phyloP scores from a whole-genome alignment of 257 asterid species.

The Solanum tarapatanum region DNA sequence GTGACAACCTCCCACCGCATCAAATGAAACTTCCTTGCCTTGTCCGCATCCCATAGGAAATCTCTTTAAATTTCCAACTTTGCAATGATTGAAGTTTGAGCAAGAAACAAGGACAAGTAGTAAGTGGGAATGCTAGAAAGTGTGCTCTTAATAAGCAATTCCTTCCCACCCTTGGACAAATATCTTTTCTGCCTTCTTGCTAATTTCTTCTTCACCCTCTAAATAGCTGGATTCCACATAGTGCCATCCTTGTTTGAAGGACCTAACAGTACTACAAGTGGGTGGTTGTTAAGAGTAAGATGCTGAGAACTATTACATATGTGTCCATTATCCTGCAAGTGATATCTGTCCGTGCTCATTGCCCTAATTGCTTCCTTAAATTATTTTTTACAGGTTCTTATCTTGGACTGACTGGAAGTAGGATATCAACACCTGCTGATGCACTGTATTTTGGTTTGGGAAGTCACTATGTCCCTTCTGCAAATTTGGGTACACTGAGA shows the following conservation, averaged over 20 bases:
- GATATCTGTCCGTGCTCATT: neutral
- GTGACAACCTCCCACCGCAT: no score
- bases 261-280: neutral
- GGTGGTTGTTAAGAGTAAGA: neutral
- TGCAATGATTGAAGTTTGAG: neutral
- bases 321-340: neutral
- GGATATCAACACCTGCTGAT: conserved; percentile 89
- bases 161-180: neutral
- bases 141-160: neutral
- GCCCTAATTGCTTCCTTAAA: neutral
- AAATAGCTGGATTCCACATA: no score
- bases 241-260: no score
- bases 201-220: no score
- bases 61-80: neutral
- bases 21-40: no score
- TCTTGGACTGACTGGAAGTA: conserved; percentile 90
- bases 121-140: neutral
- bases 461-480: conserved; percentile 84
- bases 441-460: conserved; percentile 91
- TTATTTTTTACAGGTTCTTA: conserved; percentile 65
- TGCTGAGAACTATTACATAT: neutral
- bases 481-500: conserved; percentile 52
- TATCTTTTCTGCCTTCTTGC: no score
- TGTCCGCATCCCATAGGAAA: neutral
- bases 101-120: neutral